These are phyloP conservation scores for Mycena capillaripes DNA, from an alignment of 768 basidiomycete species.

Conservation along the genomic window DNA sequence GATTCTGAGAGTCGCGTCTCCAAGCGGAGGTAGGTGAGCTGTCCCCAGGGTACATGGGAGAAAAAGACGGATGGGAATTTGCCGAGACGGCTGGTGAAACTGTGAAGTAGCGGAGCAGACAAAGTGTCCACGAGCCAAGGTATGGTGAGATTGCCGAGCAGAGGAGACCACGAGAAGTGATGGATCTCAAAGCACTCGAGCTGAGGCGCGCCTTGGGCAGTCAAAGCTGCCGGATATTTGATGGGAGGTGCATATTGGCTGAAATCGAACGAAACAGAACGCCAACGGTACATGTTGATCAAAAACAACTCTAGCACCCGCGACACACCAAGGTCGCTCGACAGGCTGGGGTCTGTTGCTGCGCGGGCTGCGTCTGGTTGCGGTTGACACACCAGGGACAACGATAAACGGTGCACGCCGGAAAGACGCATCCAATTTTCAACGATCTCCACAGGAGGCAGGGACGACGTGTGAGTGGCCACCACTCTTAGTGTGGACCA, in stretches of 20 bases:
- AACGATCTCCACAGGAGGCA: constrained; percentile 16
- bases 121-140: constrained; percentile 19
- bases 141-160: constrained; percentile 2
- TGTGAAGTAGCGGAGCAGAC: constrained; percentile 17
- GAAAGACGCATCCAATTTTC: constrained; percentile 26
- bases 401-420: constrained; percentile 3
- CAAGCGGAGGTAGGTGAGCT: constrained; percentile 21
- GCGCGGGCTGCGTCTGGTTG: background rate
- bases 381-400: constrained; percentile 15
- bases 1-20: constrained; percentile 25
- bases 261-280: constrained; percentile 15
- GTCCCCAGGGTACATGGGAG: constrained; percentile 19
- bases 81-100: constrained; percentile 24
- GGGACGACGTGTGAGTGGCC: constrained; percentile 15
- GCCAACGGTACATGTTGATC: constrained; percentile 29
- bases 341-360: background rate
- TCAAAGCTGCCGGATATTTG: constrained; percentile 23
- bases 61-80: constrained; percentile 20
- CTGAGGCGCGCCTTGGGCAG: constrained; percentile 26
- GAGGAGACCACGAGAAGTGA: constrained; percentile 29
- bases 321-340: constrained; percentile 12
- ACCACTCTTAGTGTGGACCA: constrained; percentile 23
- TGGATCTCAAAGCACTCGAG: constrained; percentile 25
- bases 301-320: constrained; percentile 23
- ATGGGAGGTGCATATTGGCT: constrained; percentile 25